Evolutionary conservation across 1,284 basidiomycete genomes (phyloP), one percentile per base, ranked within the genome.

Genomic region (Ganoderma sinense): DNA sequence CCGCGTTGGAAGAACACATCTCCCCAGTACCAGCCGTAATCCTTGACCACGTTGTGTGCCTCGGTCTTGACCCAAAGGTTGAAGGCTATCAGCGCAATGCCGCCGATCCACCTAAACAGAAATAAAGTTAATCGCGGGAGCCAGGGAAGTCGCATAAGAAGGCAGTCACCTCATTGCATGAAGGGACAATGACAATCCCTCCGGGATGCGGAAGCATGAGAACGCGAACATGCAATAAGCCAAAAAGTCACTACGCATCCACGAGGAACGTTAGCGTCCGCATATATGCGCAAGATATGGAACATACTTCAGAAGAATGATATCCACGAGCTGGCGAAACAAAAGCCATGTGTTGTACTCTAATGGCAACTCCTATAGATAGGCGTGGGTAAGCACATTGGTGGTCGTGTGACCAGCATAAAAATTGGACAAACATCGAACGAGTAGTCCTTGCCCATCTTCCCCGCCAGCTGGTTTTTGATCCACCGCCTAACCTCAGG

Each of bases 51-150:
- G 62, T 96, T 88, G 80, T 99, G 97, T 0, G 97, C 97, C 78
- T 99, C 97, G 16, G 95, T 93, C 82, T 99, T 99, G 75, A 99
- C 97, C 97, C 97, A 99, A 45, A 98, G 87, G 80, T 99, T 99
- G 87, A 99, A 99, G 51, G 88, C 88, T 78, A 99, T 97, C 43
- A 99, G 84, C 0, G 89, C 86, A 75, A 95, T 82, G 16, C 98
- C 97, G 16, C 91, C 91, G 56, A 94, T 80, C 97, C 97, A 99
- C 74, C 95, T 95, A 67, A 20, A 66, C 61, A 41, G 39, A 63
- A 53, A 64, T 70, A 55, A 58, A 62, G 40, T 55, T 66, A 69
- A 66, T 23, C 65, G 60, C 55, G 31, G 16, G 61, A 60, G 13
- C 29, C 53, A 41, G n/a, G 55, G 51, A 36, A 55, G 41, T 39